Percentiles rank a stretch among this genome's conserved stretches.
phyloP scores from a whole-genome alignment of 2,329 filamentous ascomycete genomes.

The Pyrenophora tritici-repentis region DNA sequence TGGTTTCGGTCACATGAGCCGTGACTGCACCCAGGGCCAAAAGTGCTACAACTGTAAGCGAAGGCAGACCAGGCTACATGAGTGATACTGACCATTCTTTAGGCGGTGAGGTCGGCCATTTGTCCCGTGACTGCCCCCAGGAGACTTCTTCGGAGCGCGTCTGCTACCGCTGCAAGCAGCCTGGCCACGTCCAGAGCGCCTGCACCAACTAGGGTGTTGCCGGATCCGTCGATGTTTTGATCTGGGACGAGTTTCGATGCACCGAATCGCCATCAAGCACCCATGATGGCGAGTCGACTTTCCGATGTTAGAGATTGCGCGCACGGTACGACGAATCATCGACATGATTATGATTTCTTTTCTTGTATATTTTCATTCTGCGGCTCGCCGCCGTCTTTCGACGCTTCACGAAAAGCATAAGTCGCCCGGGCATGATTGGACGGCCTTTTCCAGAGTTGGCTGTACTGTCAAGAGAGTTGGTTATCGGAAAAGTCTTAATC shows the following conservation, averaged over 20 bases:
- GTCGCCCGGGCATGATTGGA: constrained; percentile 46
- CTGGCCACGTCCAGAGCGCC: constrained; percentile 88
- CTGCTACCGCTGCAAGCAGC: constrained; percentile 94
- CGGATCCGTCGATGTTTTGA: constrained; percentile 36
- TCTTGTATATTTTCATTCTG: constrained; percentile 49
- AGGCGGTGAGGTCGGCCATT: constrained; percentile 86
- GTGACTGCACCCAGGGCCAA: constrained; percentile 98
- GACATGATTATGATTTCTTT: constrained; percentile 46
- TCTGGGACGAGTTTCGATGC: constrained; percentile 38
- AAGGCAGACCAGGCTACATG: not conserved
- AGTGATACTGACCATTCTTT: constrained; percentile 28
- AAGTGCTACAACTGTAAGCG: constrained; percentile 97
- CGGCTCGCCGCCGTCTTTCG: constrained; percentile 47
- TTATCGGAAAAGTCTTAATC: constrained; percentile 43
- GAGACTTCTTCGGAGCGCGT: constrained; percentile 90
- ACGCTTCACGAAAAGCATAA: constrained; percentile 46
- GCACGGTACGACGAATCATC: constrained; percentile 39
- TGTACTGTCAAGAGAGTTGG: constrained; percentile 43
- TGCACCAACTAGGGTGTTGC: constrained; percentile 75
- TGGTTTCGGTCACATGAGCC: constrained; percentile 94
- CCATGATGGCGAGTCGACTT: constrained; percentile 25
- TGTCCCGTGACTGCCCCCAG: constrained; percentile 94
- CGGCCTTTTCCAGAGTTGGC: constrained; percentile 42
- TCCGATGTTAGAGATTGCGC: constrained; percentile 34
- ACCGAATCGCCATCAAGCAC: constrained; percentile 24